Evolutionary conservation across 495 filamentous ascomycete species (phyloP).

Genomic region (Tetracladium setigerum): DNA sequence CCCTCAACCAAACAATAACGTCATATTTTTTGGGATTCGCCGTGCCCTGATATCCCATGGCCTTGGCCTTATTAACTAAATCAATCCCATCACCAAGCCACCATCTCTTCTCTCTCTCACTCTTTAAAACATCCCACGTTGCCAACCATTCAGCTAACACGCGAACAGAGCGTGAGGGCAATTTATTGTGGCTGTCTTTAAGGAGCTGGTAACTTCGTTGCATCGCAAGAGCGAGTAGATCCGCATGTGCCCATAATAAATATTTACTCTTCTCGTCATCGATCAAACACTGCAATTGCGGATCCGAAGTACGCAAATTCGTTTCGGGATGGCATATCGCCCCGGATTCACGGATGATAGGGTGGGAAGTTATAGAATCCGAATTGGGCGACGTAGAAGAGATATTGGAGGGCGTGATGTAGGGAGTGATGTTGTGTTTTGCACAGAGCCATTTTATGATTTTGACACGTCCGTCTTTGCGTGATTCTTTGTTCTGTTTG

Average conservation of each 20-base stretch:
- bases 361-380: background rate
- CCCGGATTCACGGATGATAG: slow-evolving; percentile 1
- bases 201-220: slow-evolving; percentile 11
- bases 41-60: slow-evolving; percentile 13
- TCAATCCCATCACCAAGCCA: slow-evolving; percentile 17
- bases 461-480: slow-evolving; percentile 12
- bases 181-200: slow-evolving; percentile 14
- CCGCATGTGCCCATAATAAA: background rate
- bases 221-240: slow-evolving; percentile 10
- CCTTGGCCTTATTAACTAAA: slow-evolving; percentile 15
- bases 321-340: slow-evolving; percentile 14
- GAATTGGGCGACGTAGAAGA: background rate
- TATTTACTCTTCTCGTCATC: slow-evolving; percentile 7
- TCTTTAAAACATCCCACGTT: slow-evolving; percentile 15
- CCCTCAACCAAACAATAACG: slow-evolving; percentile 12
- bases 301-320: slow-evolving; percentile 11
- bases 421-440: slow-evolving; percentile 8
- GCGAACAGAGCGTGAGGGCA: slow-evolving; percentile 3
- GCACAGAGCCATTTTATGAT: slow-evolving; percentile 16
- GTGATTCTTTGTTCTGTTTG: slow-evolving; percentile 5
- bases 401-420: slow-evolving; percentile 1
- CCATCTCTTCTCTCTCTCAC: slow-evolving; percentile 12
- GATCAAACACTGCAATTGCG: slow-evolving; percentile 6
- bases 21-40: slow-evolving; percentile 13
- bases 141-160: slow-evolving; percentile 10